Conservation (phyloP, 768 basidiomycete species). For the Suillus decipiens region DNA sequence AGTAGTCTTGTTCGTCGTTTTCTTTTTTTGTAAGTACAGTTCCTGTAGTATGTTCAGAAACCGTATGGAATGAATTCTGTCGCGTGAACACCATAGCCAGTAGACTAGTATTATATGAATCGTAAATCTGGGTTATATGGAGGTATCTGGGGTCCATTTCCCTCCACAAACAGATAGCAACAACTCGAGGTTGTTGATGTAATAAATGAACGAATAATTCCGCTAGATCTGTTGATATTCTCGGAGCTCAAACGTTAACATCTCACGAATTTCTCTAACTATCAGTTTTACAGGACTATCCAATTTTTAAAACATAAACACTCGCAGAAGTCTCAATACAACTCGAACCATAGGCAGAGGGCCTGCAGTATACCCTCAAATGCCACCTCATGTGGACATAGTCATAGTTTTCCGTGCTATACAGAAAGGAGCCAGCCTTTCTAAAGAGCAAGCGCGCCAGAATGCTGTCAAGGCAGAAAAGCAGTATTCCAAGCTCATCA, state of each 20-base stretch:
- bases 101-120: too few species aligned
- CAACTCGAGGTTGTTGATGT: background rate
- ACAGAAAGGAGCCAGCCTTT: conserved; percentile 37
- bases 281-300: background rate
- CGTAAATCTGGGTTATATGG: too few species aligned
- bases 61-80: background rate
- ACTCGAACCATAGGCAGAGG: background rate
- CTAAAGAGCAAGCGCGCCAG: conserved; percentile 63
- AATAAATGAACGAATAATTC: background rate
- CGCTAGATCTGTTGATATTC: background rate
- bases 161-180: background rate
- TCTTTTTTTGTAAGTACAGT: background rate
- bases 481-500: conserved; percentile 68
- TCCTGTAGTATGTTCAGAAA: conserved; percentile 5
- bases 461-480: conserved; percentile 64
- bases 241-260: background rate
- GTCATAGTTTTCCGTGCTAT: conserved; percentile 70
- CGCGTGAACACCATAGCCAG: too few species aligned
- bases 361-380: conserved; percentile 13
- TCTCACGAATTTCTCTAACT: background rate
- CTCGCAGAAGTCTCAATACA: background rate
- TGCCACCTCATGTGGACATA: conserved; percentile 67
- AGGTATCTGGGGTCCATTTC: too few species aligned
- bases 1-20: conserved; percentile 4
- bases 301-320: background rate